Evolutionary conservation across 345 rosid genomes (phyloP).

Genomic region (Alliaria petiolata): DNA sequence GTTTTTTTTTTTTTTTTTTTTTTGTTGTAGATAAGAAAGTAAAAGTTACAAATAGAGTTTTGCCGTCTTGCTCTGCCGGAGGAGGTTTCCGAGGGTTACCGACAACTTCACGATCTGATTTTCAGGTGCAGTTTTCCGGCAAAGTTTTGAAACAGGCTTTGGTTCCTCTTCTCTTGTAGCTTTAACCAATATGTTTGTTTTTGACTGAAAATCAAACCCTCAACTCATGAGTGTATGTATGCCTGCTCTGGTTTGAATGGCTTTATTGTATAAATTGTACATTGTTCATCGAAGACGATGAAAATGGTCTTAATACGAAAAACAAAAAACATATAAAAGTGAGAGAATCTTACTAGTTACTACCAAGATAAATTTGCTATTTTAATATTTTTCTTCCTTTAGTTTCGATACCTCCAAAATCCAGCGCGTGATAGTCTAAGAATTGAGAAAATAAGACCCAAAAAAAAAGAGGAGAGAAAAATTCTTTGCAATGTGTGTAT

Average conservation of each 20-base stretch:
- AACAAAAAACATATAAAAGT: background rate
- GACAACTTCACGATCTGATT: background rate
- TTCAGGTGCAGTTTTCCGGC: constrained; percentile 9
- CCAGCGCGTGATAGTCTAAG: no score
- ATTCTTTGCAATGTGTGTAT: background rate
- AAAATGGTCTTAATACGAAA: background rate
- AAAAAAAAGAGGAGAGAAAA: no score
- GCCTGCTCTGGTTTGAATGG: background rate
- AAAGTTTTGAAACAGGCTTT: constrained; percentile 23
- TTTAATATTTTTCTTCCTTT: background rate
- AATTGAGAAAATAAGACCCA: no score
- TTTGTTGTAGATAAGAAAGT: constrained; percentile 24
- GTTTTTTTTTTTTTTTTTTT: background rate
- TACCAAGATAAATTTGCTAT: no score
- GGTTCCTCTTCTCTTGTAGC: constrained; percentile 4
- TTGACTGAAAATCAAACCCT: background rate
- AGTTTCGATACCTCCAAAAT: no score
- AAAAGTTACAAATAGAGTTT: constrained; percentile 27
- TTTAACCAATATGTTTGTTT: constrained; percentile 1
- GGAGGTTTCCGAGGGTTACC: constrained; percentile 4
- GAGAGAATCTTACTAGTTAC: background rate
- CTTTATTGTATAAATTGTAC: constrained; percentile 23
- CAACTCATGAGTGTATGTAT: constrained; percentile 11
- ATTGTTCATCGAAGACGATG: constrained; percentile 25
- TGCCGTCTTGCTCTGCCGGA: constrained; percentile 18